Conservation (phyloP, 2,329 filamentous ascomycete species). For the Gnomoniopsis smithogilvyi region DNA sequence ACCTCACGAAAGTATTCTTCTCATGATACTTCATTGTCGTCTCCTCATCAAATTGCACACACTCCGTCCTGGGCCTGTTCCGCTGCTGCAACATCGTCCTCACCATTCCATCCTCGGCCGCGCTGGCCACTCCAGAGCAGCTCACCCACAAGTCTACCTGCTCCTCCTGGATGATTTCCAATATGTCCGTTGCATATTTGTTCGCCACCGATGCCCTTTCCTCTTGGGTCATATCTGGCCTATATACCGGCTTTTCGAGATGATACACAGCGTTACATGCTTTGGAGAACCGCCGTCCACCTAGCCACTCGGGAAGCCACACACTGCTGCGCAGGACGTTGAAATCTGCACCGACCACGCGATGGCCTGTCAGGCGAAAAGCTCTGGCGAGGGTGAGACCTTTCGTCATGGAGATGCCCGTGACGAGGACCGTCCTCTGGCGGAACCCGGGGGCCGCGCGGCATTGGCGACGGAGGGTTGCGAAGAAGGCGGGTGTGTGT, state of each 20-base stretch:
- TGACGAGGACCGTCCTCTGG: slow-evolving; percentile 59
- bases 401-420: slow-evolving; percentile 70
- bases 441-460: slow-evolving; percentile 1
- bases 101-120: slow-evolving; percentile 63
- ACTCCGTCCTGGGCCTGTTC: slow-evolving; percentile 37
- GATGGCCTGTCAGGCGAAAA: slow-evolving; percentile 62
- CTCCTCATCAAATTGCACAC: slow-evolving; percentile 60
- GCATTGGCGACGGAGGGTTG: slow-evolving; percentile 7
- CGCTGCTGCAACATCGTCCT: slow-evolving; percentile 56
- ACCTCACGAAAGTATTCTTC: slow-evolving; percentile 62
- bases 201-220: slow-evolving; percentile 58
- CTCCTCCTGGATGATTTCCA: slow-evolving; percentile 51
- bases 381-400: slow-evolving; percentile 63
- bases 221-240: slow-evolving; percentile 27
- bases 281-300: slow-evolving; percentile 35
- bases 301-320: slow-evolving; percentile 30
- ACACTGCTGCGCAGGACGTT: slow-evolving; percentile 39
- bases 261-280: slow-evolving; percentile 31
- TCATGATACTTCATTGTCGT: slow-evolving; percentile 59
- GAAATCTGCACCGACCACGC: slow-evolving; percentile 70
- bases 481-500: not conserved
- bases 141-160: slow-evolving; percentile 69
- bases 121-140: slow-evolving; percentile 66
- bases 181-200: slow-evolving; percentile 20
- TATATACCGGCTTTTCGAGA: slow-evolving; percentile 20